These are phyloP conservation scores for Coemansia sp. DNA, from an alignment of 192 early-diverging fungal species.

Conservation along the genomic window DNA sequence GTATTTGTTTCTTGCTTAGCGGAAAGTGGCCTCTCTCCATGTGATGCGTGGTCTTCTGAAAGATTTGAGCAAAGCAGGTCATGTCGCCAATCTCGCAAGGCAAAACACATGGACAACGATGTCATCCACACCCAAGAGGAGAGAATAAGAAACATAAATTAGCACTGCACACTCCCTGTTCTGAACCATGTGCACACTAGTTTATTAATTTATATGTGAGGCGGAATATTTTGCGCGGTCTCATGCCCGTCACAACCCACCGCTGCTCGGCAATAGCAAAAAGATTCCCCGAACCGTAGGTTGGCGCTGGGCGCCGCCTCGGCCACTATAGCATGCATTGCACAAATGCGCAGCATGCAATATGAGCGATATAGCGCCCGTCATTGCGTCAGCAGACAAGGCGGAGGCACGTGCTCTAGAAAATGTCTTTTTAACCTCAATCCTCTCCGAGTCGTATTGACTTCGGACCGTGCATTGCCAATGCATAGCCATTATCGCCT, in stretches of 20 bases:
- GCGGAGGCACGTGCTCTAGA: neutral
- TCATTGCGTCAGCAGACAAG: neutral
- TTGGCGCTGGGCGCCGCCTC: neutral
- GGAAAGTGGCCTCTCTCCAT: neutral
- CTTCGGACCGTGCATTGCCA: no score
- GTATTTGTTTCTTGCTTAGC: neutral
- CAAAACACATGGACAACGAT: no score
- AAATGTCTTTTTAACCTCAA: neutral
- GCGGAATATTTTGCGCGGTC: neutral
- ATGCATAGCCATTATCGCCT: no score
- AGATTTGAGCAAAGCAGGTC: neutral
- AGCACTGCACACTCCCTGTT: neutral
- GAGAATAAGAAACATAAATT: neutral
- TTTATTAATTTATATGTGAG: conserved; percentile 1
- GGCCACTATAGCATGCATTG: neutral
- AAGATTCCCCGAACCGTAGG: neutral
- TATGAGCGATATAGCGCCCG: conserved; percentile 2
- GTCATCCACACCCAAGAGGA: no score
- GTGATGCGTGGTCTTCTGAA: conserved; percentile 2
- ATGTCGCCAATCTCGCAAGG: no score
- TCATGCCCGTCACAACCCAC: neutral
- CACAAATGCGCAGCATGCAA: neutral
- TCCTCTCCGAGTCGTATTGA: neutral
- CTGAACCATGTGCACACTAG: neutral
- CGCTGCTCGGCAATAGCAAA: conserved; percentile 1